A percentile compares a stretch with the other conserved stretches of the same genome.
These are phyloP conservation scores for Gymnopus androsaceus DNA, from an alignment of 1,284 basidiomycete species.

Conservation along the genomic window DNA sequence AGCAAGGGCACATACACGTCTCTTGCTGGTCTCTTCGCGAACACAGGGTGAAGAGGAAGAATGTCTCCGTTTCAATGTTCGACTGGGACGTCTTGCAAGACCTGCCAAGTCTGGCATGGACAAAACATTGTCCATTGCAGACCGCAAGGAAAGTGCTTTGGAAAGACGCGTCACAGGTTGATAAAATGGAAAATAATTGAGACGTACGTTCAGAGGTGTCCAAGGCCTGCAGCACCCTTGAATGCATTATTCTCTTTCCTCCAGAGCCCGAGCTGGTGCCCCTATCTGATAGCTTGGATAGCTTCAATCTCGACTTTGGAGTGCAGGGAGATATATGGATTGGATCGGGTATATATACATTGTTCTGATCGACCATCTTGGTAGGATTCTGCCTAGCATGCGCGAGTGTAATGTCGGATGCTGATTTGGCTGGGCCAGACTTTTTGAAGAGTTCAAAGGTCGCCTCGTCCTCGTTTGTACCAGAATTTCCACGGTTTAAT, in stretches of 20 bases:
- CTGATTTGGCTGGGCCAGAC: not conserved
- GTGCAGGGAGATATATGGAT: constrained; percentile 26
- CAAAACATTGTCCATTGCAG: constrained; percentile 43
- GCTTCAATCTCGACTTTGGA: constrained; percentile 20
- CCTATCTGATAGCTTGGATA: constrained; percentile 19
- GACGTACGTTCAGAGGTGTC: constrained; percentile 41
- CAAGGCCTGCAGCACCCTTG: constrained; percentile 37
- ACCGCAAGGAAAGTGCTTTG: constrained; percentile 40
- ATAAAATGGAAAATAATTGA: not conserved
- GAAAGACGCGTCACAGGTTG: not conserved
- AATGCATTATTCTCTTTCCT: constrained; percentile 22
- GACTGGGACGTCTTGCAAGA: constrained; percentile 24
- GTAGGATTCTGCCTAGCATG: constrained; percentile 31
- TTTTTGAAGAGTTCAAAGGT: not conserved
- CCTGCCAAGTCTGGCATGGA: constrained; percentile 48
- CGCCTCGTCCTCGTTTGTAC: not conserved
- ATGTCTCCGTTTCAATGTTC: not conserved
- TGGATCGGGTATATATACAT: constrained; percentile 30
- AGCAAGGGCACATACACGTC: not conserved
- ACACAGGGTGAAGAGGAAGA: constrained; percentile 9
- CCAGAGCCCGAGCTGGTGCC: constrained; percentile 11
- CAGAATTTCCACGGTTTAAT: constrained; percentile 16
- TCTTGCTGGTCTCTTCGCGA: not conserved
- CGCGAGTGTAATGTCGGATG: constrained; percentile 30
- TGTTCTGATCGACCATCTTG: not conserved